Base-by-base conservation (phyloP, 257 asterid genomes). In the Eucommia ulmoides region DNA sequence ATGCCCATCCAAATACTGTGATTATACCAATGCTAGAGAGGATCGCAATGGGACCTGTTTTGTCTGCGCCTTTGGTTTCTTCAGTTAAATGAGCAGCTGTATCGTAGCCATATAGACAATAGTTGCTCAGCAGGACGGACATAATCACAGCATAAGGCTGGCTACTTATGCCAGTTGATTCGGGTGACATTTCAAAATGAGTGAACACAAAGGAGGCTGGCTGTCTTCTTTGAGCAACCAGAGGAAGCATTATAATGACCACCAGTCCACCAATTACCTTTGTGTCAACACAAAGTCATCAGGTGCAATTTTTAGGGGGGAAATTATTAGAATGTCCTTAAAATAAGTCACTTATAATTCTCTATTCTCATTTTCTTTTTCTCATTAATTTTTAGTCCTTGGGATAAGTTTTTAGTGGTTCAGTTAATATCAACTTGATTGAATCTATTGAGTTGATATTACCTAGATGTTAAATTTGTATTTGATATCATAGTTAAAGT, bases 61-160 rank as follows among this genome's bases (percentile, higher is more conserved):
- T 66, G 7, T 76, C 78, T 2, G 80, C 71, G 7, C 54, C 84
- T 51, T 64, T 67, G 1, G 84, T 77, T 70, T 70, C 81, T 41
- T 77, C 78, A 23, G 74, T 72, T 17, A 75, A 45, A 52, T 72
- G 78, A 23, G 82, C 78, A 0, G 78, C 82, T 16, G 78, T 65
- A 51, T 75, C 82, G 11, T 71, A 75, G 18, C 76, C 79, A 24
- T 65, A 71, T 0, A 72, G 68, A 33, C 71, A 68, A 44, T 67
- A 75, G 49, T 67, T 65, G 26, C 76, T 68, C 51, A 68, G 60
- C 0, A 71, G 65, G 42, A 71, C 62, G 24, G 79, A 19, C 3
- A 75, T 55, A 44, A 75, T 33, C 19, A 61, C 67, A 1, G 76
- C 71, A 19, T 72, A 72, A 10, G 76, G 51, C 29, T 52, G 66